These are phyloP conservation scores for Misopates orontium DNA, from an alignment of 257 asterid species.

Conservation along the genomic window DNA sequence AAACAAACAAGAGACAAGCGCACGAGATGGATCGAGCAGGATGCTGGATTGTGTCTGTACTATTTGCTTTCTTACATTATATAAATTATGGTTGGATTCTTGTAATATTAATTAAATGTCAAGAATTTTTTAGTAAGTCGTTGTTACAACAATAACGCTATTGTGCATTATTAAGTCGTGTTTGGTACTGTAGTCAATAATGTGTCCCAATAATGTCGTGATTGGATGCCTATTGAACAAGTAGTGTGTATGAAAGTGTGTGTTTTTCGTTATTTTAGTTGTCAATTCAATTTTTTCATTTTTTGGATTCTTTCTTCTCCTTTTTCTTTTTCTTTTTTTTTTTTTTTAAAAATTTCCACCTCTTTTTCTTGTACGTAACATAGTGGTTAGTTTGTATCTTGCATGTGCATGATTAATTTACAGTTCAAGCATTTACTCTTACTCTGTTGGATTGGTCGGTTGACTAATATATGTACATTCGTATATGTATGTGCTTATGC, in stretches of 20 bases:
- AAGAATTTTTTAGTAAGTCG: slow-evolving; percentile 19
- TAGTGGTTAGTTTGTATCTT: no score
- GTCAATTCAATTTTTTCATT: neutral
- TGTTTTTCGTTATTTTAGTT: slow-evolving; percentile 9
- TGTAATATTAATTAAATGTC: slow-evolving; percentile 28
- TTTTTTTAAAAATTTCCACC: neutral
- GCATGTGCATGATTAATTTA: slow-evolving; percentile 6
- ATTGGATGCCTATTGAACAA: neutral
- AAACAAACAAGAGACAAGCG: slow-evolving; percentile 27
- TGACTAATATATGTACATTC: no score
- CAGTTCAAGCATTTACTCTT: no score
- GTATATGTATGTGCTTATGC: no score
- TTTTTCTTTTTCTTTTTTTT: neutral
- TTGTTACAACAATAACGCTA: neutral
- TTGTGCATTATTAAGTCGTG: slow-evolving; percentile 11
- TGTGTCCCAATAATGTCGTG: slow-evolving; percentile 22
- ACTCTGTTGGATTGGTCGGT: no score
- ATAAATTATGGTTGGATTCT: slow-evolving; percentile 20
- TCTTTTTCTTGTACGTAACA: no score
- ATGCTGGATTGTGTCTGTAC: slow-evolving; percentile 47
- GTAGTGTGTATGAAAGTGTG: slow-evolving; percentile 4
- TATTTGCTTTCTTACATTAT: slow-evolving; percentile 17
- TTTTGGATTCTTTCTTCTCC: neutral
- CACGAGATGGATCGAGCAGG: slow-evolving; percentile 56
- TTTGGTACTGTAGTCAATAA: slow-evolving; percentile 17